Conservation (phyloP, 2,329 filamentous ascomycete species). For the Colletotrichum truncatum region DNA sequence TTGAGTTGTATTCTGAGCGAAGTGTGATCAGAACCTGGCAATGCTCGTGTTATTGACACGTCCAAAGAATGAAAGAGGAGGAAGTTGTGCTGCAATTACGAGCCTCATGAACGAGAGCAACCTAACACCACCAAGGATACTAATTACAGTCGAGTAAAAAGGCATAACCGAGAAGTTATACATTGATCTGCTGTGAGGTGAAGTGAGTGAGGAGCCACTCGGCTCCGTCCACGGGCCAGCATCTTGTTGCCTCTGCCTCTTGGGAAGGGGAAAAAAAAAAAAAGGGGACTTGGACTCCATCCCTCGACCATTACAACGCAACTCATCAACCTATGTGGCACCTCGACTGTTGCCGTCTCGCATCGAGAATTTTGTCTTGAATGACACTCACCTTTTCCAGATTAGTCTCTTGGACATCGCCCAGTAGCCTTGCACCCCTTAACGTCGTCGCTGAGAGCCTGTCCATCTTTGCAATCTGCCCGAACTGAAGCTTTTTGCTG, state of each 20-base stretch:
- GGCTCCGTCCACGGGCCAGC: neutral
- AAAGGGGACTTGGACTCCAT: neutral
- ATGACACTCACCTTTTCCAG: conserved; percentile 64
- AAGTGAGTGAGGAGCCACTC: neutral
- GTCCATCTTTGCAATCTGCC: conserved; percentile 38
- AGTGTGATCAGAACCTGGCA: conserved; percentile 39
- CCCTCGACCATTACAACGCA: neutral
- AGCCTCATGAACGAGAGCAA: too few species aligned
- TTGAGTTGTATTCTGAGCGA: conserved; percentile 29
- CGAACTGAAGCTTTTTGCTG: too few species aligned
- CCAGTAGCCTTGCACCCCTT: conserved; percentile 59
- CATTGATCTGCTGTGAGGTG: too few species aligned
- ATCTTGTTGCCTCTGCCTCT: neutral
- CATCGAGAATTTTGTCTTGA: neutral
- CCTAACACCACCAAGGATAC: too few species aligned
- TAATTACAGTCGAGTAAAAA: too few species aligned
- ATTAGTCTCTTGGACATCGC: conserved; percentile 64
- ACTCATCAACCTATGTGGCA: neutral
- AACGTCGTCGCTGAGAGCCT: conserved; percentile 46
- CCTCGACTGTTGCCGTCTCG: neutral
- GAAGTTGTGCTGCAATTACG: too few species aligned
- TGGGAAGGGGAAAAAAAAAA: too few species aligned
- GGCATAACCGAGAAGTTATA: too few species aligned
- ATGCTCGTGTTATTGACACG: conserved; percentile 30
- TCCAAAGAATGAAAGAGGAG: too few species aligned